A percentile compares a stretch with the other conserved stretches of the same genome.
Conservation (phyloP, 2,329 filamentous ascomycete genomes). For the Aspergillaceae sp. region DNA sequence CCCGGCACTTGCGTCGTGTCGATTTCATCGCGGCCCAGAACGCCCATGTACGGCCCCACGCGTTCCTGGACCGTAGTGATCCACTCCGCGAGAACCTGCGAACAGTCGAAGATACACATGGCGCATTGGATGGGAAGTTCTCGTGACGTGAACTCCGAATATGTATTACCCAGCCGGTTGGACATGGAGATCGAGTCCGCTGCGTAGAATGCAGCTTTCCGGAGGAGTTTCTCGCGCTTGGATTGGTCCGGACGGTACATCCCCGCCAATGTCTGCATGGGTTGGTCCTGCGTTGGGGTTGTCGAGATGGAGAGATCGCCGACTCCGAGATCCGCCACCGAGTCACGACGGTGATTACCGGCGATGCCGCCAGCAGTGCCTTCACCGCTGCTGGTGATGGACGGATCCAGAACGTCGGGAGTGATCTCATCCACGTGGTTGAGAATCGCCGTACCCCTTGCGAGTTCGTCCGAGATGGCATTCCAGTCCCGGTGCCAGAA, state of each 20-base stretch:
- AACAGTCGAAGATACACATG: conserved; percentile 88
- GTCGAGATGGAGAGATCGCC: conserved; percentile 29
- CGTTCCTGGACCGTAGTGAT: conserved; percentile 86
- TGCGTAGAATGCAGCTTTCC: conserved; percentile 92
- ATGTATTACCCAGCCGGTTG: conserved; percentile 75
- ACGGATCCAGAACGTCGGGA: conserved; percentile 22
- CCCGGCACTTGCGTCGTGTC: conserved; percentile 73
- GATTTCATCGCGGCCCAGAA: conserved; percentile 73
- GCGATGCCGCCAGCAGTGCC: conserved; percentile 5
- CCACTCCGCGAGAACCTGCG: conserved; percentile 92
- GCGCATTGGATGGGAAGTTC: conserved; percentile 85
- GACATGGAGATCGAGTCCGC: conserved; percentile 85
- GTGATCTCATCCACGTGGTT: conserved; percentile 54
- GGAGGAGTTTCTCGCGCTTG: conserved; percentile 74
- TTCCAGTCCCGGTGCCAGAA: conserved; percentile 94
- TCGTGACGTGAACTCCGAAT: conserved; percentile 71
- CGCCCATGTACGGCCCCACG: conserved; percentile 78
- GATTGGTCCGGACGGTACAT: conserved; percentile 39
- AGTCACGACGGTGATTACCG: conserved; percentile 22
- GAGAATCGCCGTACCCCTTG: conserved; percentile 64
- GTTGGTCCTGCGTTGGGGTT: conserved; percentile 28
- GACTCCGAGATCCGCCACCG: conserved; percentile 28
- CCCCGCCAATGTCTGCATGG: conserved; percentile 19
- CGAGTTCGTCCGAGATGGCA: conserved; percentile 78
- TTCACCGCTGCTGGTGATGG: conserved; percentile 13